Evolutionary conservation across 352 stramenopile species (phyloP), one percentile per base, ranked within the genome.

Genomic region (Phytophthora palmivora): DNA sequence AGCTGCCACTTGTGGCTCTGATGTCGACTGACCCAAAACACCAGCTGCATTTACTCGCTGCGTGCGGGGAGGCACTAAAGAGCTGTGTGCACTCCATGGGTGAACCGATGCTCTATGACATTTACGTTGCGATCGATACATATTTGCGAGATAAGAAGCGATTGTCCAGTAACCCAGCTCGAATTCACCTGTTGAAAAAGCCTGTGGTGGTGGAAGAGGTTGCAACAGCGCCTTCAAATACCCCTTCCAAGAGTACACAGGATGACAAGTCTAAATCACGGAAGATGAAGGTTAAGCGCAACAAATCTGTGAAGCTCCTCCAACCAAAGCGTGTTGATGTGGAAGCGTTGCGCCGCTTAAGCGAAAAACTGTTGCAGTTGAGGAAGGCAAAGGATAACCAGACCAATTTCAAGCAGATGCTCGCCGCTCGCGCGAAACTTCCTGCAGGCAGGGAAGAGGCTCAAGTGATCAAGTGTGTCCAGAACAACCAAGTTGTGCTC

Each of bases 401-500:
- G 22, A 38, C 45, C 0, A 64, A 59, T 9, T 94, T 89, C 54
- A 73, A 85, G 39, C 63, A 84, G 26, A 94, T 94, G 81, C 64
- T 82, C 0, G 53, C 54, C 10, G 61, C 78, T 33, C 80, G 87
- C 1, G 61, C 66, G 0, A 81, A 79, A 38, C 72, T 96, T 12
- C 87, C 87, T 32, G 87, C 87, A 6, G 73, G 67, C 9, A 76
- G 76, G 1, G 76, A 93, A 58, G 80, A 85, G 30, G 48, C 72
- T 3, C 76, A 80, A 26, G 77, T 96, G 15, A 67, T 94, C 3
- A 34, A 82, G 28, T 79, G 72, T 45, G 53, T 91, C 15, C 47
- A 76, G 10, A 52, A 76, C 53, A 71, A 96, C 49, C 87, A 98
- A 51, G 96, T 99, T 9, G 67, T 98, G 18, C 74, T 99, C 3